Evolutionary conservation across 257 asterid genomes (phyloP).

Genomic region (Gentiana straminea): DNA sequence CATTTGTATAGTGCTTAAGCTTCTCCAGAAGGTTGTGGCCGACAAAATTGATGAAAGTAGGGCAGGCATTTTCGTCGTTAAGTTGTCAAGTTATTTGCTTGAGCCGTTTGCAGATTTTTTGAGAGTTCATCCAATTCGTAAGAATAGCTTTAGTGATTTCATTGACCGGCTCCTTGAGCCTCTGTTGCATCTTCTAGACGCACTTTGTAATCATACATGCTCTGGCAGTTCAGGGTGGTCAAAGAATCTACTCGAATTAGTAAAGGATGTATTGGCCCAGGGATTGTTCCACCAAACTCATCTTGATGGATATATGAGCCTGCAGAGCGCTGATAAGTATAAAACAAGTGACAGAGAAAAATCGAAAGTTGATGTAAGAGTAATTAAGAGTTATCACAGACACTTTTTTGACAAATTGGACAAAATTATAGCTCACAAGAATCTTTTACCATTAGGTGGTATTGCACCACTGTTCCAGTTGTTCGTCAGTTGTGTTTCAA

Average conservation of each 20-base stretch:
- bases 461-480: conserved; percentile 63
- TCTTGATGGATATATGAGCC: conserved; percentile 62
- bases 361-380: conserved; percentile 32
- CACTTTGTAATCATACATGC: conserved; percentile 25
- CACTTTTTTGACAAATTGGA: conserved; percentile 76
- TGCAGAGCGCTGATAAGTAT: conserved; percentile 46
- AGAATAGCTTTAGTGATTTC: conserved; percentile 56
- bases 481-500: conserved; percentile 47
- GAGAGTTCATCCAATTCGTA: conserved; percentile 66
- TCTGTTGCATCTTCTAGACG: conserved; percentile 43
- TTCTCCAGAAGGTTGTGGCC: conserved; percentile 28
- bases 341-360: conserved; percentile 34
- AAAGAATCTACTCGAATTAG: conserved; percentile 31
- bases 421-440: conserved; percentile 48
- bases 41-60: conserved; percentile 36
- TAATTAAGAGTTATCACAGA: conserved; percentile 76
- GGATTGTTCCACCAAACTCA: conserved; percentile 81
- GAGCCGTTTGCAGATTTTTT: conserved; percentile 73
- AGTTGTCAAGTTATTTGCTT: conserved; percentile 43
- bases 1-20: conserved; percentile 36
- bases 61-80: conserved; percentile 32
- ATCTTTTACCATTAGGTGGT: conserved; percentile 44
- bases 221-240: conserved; percentile 27
- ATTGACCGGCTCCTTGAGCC: conserved; percentile 75
- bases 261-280: conserved; percentile 67